Evolutionary conservation across 345 rosid genomes (phyloP), one percentile per base, ranked within the genome.

Genomic region (Eucalyptus erythrocorys): DNA sequence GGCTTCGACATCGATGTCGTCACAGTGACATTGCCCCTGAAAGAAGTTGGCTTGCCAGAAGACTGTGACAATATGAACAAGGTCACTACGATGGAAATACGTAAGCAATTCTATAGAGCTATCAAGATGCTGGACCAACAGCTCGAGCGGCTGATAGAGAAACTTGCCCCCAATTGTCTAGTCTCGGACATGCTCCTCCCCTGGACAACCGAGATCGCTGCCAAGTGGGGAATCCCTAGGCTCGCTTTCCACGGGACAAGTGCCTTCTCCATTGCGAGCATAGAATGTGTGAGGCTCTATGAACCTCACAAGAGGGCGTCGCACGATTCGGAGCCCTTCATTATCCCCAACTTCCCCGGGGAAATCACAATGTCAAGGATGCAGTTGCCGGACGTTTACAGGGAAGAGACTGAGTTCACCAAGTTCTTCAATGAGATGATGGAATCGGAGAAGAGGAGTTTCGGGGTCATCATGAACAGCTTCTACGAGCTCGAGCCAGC

Each of bases 191-290:
- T 89, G 68, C 64, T 90, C 53, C 91, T 91, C 48, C 91, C 93
- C 17, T 93, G 93, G 93, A 89, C 93, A 47, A 85, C 89, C 6
- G 87, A 88, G 5, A 85, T 86, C 64, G 93, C 94, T 3, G 40
- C 87, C 22, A 92, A 90, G 87, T 87, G 49, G 43, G 89, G 91
- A 11, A 92, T 94, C 61, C 94, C 94, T 8, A 71, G 93, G 88
- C 48, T 93, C 10, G 76, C 64, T 10, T 93, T 93, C 81, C 91
- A 91, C 34, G 94, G 68, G 61, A 55, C 61, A 55, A 55, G 61
- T 22, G 61, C 61, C 61, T 55, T 55, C 61, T 55, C 61, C 61
- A 55, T 55, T 55, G 61, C 61, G 13, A 26, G 61, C 61, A 55
- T 26, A 5, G 61, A 55, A 55, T 55, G 61, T 24, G 1, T 55